Percentiles rank a stretch among this genome's conserved stretches.
phyloP scores from a whole-genome alignment of 129 eudicot genomes.

The Flaveria ramosissima region DNA sequence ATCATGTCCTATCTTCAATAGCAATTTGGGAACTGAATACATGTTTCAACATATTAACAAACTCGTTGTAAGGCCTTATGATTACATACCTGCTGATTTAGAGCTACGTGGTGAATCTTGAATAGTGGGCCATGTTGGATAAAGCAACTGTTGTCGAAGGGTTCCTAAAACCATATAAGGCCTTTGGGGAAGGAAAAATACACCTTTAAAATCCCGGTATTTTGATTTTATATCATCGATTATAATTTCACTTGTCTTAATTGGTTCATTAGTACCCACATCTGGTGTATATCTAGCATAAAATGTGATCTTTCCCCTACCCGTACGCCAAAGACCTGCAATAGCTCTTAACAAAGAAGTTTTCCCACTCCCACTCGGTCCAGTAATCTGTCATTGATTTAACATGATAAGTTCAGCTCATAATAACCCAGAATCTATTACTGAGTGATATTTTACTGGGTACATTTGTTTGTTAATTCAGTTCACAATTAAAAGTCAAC shows the following conservation, averaged over 20 bases:
- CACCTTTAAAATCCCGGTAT: conserved; percentile 54
- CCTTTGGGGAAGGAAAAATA: conserved; percentile 94
- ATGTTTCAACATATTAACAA: conserved; percentile 2
- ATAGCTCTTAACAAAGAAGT: conserved; percentile 88
- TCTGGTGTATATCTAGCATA: conserved; percentile 43
- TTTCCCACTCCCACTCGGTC: conserved; percentile 98
- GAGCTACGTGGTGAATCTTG: conserved; percentile 34
- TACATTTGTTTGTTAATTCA: too few species aligned
- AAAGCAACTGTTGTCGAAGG: conserved; percentile 90
- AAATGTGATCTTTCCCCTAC: conserved; percentile 74
- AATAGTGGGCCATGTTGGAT: conserved; percentile 73
- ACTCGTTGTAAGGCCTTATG: background rate
- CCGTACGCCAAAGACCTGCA: conserved; percentile 96
- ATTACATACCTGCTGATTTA: conserved; percentile 51
- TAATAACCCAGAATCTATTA: background rate
- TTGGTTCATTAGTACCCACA: conserved; percentile 31
- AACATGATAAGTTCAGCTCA: background rate
- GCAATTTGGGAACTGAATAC: background rate
- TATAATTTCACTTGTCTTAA: conserved; percentile 15
- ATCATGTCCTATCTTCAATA: background rate
- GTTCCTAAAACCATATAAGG: conserved; percentile 98
- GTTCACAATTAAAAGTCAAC: conserved; percentile 1
- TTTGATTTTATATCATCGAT: conserved; percentile 26
- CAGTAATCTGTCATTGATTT: conserved; percentile 58
- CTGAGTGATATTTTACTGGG: too few species aligned